A percentile compares a stretch with the other conserved stretches of the same genome.
These are phyloP conservation scores for Stipa capillata DNA, from an alignment of 176 grass and related monocot species.

Conservation along the genomic window DNA sequence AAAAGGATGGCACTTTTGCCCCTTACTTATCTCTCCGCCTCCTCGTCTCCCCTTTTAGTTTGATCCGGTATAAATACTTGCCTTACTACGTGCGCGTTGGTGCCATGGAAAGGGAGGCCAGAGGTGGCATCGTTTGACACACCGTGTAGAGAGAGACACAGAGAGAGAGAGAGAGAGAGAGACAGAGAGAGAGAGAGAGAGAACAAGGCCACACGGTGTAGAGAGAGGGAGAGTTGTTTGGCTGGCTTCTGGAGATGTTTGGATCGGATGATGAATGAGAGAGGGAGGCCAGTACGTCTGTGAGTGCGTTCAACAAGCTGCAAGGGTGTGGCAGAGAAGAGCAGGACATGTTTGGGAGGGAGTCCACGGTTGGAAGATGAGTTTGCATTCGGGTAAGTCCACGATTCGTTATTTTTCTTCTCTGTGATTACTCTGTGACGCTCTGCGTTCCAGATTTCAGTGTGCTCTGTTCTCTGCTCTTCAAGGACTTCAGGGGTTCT, in stretches of 20 bases:
- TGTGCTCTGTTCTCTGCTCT: background rate
- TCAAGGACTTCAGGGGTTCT: background rate
- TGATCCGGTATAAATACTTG: conserved; percentile 15
- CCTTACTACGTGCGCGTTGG: background rate
- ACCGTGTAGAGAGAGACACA: background rate
- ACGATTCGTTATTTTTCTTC: background rate
- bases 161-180: too few relatives aligned
- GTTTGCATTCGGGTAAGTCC: background rate
- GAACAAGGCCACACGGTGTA: too few relatives aligned
- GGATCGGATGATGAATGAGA: background rate
- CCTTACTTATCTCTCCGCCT: background rate
- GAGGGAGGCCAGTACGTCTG: background rate
- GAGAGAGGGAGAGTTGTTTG: background rate
- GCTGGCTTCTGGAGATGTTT: background rate
- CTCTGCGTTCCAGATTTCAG: background rate
- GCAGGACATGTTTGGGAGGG: background rate
- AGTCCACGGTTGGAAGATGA: background rate
- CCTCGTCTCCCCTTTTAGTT: background rate
- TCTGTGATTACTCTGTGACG: background rate
- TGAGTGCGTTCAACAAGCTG: background rate
- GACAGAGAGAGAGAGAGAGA: background rate
- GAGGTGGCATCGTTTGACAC: background rate
- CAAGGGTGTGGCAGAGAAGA: background rate
- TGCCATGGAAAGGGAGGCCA: background rate
- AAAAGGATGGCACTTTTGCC: conserved; percentile 42